Percentiles rank a stretch among this genome's conserved stretches.
Conservation (phyloP, 345 rosid species). For the Triadica sebifera region DNA sequence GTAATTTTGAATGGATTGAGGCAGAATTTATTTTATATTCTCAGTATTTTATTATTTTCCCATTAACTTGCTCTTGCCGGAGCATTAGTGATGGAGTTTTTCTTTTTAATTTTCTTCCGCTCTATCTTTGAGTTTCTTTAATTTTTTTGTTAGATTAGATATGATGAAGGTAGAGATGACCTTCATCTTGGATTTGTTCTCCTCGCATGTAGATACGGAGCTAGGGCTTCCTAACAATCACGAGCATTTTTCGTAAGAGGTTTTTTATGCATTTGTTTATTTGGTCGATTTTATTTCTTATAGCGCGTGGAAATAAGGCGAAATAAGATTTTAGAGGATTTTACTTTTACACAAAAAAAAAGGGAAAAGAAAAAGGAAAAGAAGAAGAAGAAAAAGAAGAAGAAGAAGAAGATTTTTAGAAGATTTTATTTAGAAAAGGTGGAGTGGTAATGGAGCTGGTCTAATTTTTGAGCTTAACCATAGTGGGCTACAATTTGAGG, state of each 20-base stretch:
- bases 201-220: neutral
- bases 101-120: neutral
- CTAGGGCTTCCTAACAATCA: neutral
- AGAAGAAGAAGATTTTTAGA: neutral
- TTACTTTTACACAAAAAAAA: neutral
- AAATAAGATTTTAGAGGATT: neutral
- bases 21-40: neutral
- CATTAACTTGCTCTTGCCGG: neutral
- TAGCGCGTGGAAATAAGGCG: neutral
- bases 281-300: constrained; percentile 4
- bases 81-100: neutral
- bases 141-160: neutral
- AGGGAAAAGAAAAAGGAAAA: neutral
- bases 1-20: neutral
- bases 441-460: neutral
- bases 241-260: neutral
- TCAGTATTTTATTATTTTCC: neutral
- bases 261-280: neutral
- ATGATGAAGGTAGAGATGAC: neutral
- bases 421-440: neutral
- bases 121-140: neutral
- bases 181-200: neutral
- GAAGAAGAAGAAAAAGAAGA: too few species aligned
- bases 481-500: neutral
- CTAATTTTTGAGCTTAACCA: neutral